These are phyloP conservation scores for Lignosus rhinocerotis DNA, from an alignment of 1,284 basidiomycete species.

Conservation along the genomic window DNA sequence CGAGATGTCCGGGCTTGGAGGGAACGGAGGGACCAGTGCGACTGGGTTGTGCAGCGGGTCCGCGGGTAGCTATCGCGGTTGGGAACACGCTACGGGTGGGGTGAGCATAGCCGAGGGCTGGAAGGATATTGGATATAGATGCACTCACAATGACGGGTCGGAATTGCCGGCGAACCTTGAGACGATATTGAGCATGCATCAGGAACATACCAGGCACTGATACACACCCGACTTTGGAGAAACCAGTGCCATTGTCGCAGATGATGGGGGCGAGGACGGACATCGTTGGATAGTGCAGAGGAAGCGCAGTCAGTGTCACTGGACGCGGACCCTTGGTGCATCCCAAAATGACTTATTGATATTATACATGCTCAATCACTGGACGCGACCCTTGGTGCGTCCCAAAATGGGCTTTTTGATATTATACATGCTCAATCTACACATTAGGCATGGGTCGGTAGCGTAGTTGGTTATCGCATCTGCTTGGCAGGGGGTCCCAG, in stretches of 20 bases:
- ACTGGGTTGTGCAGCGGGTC: constrained; percentile 61
- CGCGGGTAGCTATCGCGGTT: constrained; percentile 91
- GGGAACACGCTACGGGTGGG: constrained; percentile 74
- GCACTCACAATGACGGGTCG: constrained; percentile 90
- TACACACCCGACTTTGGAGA: constrained; percentile 93
- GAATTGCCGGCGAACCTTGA: constrained; percentile 96
- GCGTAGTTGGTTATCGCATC: constrained; percentile 83
- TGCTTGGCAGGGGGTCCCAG: constrained; percentile 53
- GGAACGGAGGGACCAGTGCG: constrained; percentile 69
- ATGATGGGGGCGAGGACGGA: constrained; percentile 86
- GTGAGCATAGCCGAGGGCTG: constrained; percentile 3
- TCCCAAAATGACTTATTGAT: no score
- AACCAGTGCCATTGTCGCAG: constrained; percentile 98
- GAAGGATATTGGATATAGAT: background rate
- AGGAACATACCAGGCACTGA: background rate
- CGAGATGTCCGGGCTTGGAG: constrained; percentile 90
- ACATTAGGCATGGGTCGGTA: constrained; percentile 36
- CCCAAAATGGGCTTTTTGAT: no score
- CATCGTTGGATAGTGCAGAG: constrained; percentile 47
- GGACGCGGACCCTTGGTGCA: background rate
- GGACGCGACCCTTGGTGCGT: background rate
- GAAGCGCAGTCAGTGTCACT: background rate
- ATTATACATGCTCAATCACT: no score
- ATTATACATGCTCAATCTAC: background rate
- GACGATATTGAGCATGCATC: constrained; percentile 9